These are phyloP conservation scores for Colletotrichum liriopes DNA, from an alignment of 2,329 filamentous ascomycete genomes.

Conservation along the genomic window DNA sequence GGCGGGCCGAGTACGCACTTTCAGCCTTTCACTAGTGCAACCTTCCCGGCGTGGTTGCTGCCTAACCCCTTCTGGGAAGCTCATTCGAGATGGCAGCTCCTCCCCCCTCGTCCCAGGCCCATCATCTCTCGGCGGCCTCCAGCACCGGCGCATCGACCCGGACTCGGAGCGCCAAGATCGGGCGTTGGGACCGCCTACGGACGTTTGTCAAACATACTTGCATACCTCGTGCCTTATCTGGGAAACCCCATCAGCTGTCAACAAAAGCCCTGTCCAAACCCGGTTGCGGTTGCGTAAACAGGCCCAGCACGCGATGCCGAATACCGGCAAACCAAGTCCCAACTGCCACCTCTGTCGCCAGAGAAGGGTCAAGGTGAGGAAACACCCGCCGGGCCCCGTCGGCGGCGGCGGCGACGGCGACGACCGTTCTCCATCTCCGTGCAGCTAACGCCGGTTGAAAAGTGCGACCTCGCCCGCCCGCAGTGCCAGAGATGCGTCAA, in stretches of 20 bases:
- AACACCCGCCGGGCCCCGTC: neutral
- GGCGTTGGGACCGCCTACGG: neutral
- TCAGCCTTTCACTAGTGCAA: neutral
- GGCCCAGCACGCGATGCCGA: conserved; percentile 53
- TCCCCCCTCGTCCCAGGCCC: neutral
- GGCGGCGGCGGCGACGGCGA: neutral
- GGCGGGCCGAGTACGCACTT: neutral
- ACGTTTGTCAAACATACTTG: neutral
- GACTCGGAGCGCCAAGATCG: neutral
- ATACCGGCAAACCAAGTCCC: conserved; percentile 58
- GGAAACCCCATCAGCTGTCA: neutral
- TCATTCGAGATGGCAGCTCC: conserved; percentile 6
- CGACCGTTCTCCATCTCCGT: neutral
- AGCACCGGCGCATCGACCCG: neutral
- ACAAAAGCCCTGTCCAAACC: neutral
- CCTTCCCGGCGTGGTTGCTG: neutral
- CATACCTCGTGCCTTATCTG: neutral
- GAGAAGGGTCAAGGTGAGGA: conserved; percentile 57
- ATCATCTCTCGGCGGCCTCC: neutral
- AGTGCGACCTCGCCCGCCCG: conserved; percentile 60
- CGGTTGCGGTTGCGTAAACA: neutral
- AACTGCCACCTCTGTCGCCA: conserved; percentile 59
- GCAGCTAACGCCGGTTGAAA: conserved; percentile 28
- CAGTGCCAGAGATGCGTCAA: conserved; percentile 58
- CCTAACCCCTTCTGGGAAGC: conserved; percentile 10